A percentile compares a stretch with the other conserved stretches of the same genome.
phyloP scores from a whole-genome alignment of 2,329 filamentous ascomycete species.

The Phyllosticta citribraziliensis region DNA sequence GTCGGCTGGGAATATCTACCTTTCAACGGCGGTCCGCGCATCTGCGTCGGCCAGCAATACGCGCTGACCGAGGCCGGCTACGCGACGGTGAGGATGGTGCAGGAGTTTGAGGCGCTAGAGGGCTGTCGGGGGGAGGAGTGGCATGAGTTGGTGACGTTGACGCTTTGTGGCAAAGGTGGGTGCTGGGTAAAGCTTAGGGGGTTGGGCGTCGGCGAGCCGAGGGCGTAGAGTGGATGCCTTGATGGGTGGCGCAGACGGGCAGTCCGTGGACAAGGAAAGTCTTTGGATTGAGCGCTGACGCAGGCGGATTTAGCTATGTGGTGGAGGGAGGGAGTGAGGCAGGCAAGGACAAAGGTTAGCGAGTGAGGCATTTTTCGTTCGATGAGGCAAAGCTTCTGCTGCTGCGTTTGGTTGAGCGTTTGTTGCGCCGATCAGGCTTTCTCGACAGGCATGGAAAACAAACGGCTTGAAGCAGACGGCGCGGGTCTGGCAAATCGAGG shows the following conservation, averaged over 20 bases:
- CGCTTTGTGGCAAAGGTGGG: not conserved
- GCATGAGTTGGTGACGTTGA: constrained; percentile 3
- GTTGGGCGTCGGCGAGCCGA: not conserved
- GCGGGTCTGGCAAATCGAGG: not conserved
- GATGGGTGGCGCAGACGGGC: too few relatives aligned
- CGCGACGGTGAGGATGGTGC: not conserved
- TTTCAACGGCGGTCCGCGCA: constrained; percentile 29
- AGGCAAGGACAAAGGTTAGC: too few relatives aligned
- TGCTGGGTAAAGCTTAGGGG: not conserved
- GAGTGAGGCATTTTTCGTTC: not conserved
- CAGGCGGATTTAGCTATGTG: too few relatives aligned
- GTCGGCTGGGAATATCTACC: constrained; percentile 30
- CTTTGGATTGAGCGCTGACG: too few relatives aligned
- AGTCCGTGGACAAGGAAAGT: too few relatives aligned
- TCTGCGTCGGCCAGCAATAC: constrained; percentile 22
- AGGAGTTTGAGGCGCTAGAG: not conserved
- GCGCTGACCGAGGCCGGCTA: constrained; percentile 9
- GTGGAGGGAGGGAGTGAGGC: too few relatives aligned
- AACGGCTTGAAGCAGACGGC: not conserved
- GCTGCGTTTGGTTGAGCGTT: not conserved
- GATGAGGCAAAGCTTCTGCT: not conserved
- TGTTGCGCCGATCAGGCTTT: not conserved
- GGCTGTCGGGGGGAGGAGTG: not conserved
- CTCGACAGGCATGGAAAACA: not conserved
- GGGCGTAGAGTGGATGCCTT: not conserved